Base-by-base conservation (phyloP, 768 basidiomycete genomes). In the Daedaleopsis nitida region DNA sequence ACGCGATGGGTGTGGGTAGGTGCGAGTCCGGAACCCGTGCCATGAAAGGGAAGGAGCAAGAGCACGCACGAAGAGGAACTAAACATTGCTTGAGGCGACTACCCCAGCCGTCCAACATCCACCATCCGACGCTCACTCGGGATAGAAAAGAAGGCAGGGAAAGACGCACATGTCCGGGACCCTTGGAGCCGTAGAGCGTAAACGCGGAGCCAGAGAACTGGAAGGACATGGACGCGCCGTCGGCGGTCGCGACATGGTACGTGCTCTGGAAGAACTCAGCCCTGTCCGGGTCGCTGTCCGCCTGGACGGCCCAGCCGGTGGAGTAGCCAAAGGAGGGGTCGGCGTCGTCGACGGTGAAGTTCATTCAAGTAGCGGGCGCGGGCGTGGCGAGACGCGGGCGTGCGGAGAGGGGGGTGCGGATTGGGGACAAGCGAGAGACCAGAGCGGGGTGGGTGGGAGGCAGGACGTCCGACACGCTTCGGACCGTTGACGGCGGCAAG, bases 341-440 rank as follows among this genome's bases (percentile, higher is more conserved):
- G 11, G 69, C 52, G 66, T 73, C 72, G 69, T 73, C 72, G 52
- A 73, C 60, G 6, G 72, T 71, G 65, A 68, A 70, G 67, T 71
- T 73, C 66, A 67, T 67, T 73, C 66, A 67, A 66, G 55, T 39
- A 19, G 8, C 3, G 43, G 37, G 43, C 38, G 44, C 44, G 51
- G 1, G 23, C 5, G 11, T 14, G 44, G 7, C 10, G 47, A 21
- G 42, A 42, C 11, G 42, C 27, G 42, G n/a, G 39, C 5, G 39
- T 7, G 55, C 9, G n/a, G n/a, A 6, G 37, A 57, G 55, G 13
- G 27, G 19, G 14, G 43, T 42, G 39, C 27, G 27, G 27, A 3
- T 32, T 32, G 7, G 27, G 27, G 27, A 32, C 27, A 32, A 32
- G 27, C 27, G 27, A 32, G 27, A 32, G 27, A 3, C 27, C 7